Evolutionary conservation across 768 basidiomycete species (phyloP).

Genomic region (Mycena amicta): DNA sequence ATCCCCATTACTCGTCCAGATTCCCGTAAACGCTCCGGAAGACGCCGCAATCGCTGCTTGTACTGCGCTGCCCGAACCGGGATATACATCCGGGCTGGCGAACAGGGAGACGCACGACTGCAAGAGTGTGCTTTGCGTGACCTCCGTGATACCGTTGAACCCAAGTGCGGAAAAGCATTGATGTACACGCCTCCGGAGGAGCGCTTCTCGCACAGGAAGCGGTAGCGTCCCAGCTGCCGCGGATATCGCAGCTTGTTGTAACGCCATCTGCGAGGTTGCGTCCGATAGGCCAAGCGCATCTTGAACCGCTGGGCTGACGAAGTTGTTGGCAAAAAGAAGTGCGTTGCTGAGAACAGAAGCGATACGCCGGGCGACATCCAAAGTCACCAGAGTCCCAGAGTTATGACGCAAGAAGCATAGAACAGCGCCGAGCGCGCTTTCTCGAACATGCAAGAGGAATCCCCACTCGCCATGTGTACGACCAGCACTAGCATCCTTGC

Average conservation of each 20-base stretch:
- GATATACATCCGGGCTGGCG: conserved; percentile 83
- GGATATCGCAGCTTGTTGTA: conserved; percentile 11
- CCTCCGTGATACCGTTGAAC: conserved; percentile 75
- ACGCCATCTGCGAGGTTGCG: conserved; percentile 11
- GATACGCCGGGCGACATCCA: conserved; percentile 89
- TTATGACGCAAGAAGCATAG: conserved; percentile 88
- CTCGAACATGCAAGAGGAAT: conserved; percentile 88
- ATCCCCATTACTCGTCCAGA: conserved; percentile 81
- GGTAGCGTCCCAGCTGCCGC: conserved; percentile 46
- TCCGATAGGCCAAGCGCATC: conserved; percentile 52
- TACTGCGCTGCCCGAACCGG: conserved; percentile 65
- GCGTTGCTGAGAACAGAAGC: conserved; percentile 87
- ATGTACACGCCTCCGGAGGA: conserved; percentile 82
- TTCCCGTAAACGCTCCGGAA: conserved; percentile 76
- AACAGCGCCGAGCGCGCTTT: conserved; percentile 87
- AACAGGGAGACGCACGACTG: conserved; percentile 83
- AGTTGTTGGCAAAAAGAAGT: conserved; percentile 86
- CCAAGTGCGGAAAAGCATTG: conserved; percentile 89
- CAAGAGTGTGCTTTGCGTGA: conserved; percentile 78
- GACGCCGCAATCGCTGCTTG: conserved; percentile 92
- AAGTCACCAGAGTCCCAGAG: conserved; percentile 69
- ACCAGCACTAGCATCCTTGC: conserved; percentile 74
- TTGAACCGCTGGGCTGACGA: conserved; percentile 69
- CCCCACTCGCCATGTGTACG: conserved; percentile 82
- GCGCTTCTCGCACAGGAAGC: conserved; percentile 77